These are phyloP conservation scores for Colletotrichum tamarilloi DNA, from an alignment of 2,329 filamentous ascomycete genomes.

Conservation along the genomic window DNA sequence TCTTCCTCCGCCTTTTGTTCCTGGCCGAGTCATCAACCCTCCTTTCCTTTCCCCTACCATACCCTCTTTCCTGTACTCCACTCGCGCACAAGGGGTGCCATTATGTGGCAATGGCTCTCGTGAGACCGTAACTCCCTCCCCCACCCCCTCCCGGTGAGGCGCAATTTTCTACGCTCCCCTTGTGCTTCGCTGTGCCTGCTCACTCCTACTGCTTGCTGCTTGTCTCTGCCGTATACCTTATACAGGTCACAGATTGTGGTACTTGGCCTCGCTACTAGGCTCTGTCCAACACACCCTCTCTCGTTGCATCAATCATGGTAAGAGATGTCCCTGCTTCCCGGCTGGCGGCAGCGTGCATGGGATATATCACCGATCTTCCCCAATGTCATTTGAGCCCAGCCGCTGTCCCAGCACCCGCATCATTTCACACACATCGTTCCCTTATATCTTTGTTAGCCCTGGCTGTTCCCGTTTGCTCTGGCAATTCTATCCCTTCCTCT, in stretches of 20 bases:
- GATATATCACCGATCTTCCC: slow-evolving; percentile 54
- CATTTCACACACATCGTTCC: slow-evolving; percentile 31
- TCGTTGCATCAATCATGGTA: slow-evolving; percentile 60
- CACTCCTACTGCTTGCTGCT: slow-evolving; percentile 33
- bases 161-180: slow-evolving; percentile 38
- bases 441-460: slow-evolving; percentile 40
- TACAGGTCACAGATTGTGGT: slow-evolving; percentile 50
- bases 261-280: slow-evolving; percentile 45
- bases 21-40: slow-evolving; percentile 34
- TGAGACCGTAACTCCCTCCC: slow-evolving; percentile 42
- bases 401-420: slow-evolving; percentile 37
- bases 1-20: slow-evolving; percentile 28
- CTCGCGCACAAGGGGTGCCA: slow-evolving; percentile 36
- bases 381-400: slow-evolving; percentile 39
- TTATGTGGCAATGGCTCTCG: slow-evolving; percentile 46
- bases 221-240: slow-evolving; percentile 45
- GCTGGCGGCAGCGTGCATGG: slow-evolving; percentile 57
- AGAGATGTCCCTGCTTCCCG: slow-evolving; percentile 52
- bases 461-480: slow-evolving; percentile 35
- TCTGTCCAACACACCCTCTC: slow-evolving; percentile 52
- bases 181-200: slow-evolving; percentile 37
- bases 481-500: slow-evolving; percentile 39
- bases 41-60: slow-evolving; percentile 34
- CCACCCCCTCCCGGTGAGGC: slow-evolving; percentile 39
- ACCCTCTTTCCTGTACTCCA: slow-evolving; percentile 35